Base-by-base conservation (phyloP, 306 rosid species). In the Inga leiocalycina region DNA sequence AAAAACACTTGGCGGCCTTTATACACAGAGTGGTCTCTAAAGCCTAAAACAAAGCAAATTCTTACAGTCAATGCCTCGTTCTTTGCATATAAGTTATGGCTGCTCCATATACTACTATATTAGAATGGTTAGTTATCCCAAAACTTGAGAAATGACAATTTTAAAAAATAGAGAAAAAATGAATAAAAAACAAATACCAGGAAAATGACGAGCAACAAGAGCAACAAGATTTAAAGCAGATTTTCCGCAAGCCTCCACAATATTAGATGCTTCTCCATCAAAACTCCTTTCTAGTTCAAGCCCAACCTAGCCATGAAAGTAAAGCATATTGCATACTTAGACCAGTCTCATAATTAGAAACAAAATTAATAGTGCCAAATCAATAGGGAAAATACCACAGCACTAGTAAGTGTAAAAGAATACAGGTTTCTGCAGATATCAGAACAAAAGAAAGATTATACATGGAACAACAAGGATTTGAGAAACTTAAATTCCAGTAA, bases 1-100 rank as follows among this genome's bases (percentile, higher is more conserved):
- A 96, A 82, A 87, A 96, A 96, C 76, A 96, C 88, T 76, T 93
- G 99, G 77, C 84, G 99, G 10, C 99, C 99, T 81, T 93, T 96
- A 92, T 96, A 96, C 30, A 96, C 78, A 1, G 97, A 91, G 87
- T 96, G 99, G 77, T 96, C 99, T 79, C 94, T 88, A 83, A 96
- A 96, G 81, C 99, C 99, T 96, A 81, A 19, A 77, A 86, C 71
- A 86, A 46, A 75, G 75, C 76, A 82, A 80, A 66, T 16, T 61
- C 30, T 37, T 79, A 37, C 74, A 73, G 85, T 90, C 80, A 91
- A 74, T 19, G 66, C 78, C 64, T 69, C 45, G 46, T 81, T 80
- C 76, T 59, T 44, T 35, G 44, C 37, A 49, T 54, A 66, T 39
- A 64, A 49, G 30, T 68, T 34, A 49, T 66, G 67, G 51, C 73